These are phyloP conservation scores for Penicillium nucicola DNA, from an alignment of 495 filamentous ascomycete genomes.

Conservation along the genomic window DNA sequence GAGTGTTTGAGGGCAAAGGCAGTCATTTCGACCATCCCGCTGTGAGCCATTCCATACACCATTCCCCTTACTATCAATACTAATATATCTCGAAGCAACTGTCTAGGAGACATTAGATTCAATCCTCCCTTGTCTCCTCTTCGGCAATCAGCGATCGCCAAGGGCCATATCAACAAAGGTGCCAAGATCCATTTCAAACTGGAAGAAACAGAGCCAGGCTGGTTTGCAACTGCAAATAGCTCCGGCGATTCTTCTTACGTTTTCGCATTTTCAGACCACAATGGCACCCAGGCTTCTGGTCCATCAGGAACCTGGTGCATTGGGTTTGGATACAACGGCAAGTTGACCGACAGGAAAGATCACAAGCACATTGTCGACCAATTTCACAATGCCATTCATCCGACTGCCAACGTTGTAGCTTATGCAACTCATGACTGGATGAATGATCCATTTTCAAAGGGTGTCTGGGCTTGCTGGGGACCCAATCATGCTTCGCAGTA, in stretches of 20 bases:
- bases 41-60: too few species aligned
- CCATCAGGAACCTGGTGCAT: slow-evolving; percentile 20
- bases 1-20: too few species aligned
- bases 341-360: slow-evolving; percentile 14
- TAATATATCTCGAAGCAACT: background rate
- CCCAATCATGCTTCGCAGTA: slow-evolving; percentile 12
- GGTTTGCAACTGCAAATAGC: slow-evolving; percentile 2
- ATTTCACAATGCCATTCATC: slow-evolving; percentile 2
- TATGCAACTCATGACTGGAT: slow-evolving; percentile 30
- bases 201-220: slow-evolving; percentile 3
- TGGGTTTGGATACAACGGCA: slow-evolving; percentile 19
- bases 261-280: slow-evolving; percentile 23
- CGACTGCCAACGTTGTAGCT: slow-evolving; percentile 11
- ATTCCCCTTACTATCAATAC: too few species aligned
- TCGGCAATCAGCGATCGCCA: slow-evolving; percentile 12
- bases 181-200: slow-evolving; percentile 27
- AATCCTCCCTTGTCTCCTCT: slow-evolving; percentile 15
- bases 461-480: slow-evolving; percentile 21
- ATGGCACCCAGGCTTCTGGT: slow-evolving; percentile 12
- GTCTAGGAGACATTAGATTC: slow-evolving; percentile 19
- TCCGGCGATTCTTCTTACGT: slow-evolving; percentile 9
- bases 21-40: too few species aligned
- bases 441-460: slow-evolving; percentile 25
- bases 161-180: slow-evolving; percentile 24
- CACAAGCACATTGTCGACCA: too few species aligned